Evolutionary conservation across 1,284 basidiomycete species (phyloP).

Genomic region (Hymenochaete sp.): DNA sequence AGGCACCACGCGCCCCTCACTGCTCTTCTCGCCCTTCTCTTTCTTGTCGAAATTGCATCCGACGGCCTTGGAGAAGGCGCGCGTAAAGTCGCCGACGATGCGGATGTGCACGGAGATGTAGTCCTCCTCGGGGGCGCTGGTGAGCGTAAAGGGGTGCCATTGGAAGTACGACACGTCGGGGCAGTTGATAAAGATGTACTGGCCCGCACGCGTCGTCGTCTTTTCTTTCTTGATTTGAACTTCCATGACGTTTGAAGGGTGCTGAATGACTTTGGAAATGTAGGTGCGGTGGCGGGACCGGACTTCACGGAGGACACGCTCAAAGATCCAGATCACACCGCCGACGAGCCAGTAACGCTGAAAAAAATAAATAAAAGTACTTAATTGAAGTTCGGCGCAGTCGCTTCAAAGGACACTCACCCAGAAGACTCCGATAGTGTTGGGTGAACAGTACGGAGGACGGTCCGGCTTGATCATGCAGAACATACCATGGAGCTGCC

Average conservation of each 20-base stretch:
- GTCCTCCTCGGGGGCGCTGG: slow-evolving; percentile 83
- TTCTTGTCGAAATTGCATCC: slow-evolving; percentile 75
- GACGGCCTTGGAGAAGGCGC: slow-evolving; percentile 65
- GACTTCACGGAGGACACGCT: slow-evolving; percentile 82
- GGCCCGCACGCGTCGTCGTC: slow-evolving; percentile 68
- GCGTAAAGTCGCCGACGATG: slow-evolving; percentile 80
- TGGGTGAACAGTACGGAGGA: slow-evolving; percentile 75
- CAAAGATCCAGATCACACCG: slow-evolving; percentile 74
- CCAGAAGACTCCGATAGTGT: slow-evolving; percentile 89
- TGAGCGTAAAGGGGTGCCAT: slow-evolving; percentile 91
- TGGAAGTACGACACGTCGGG: slow-evolving; percentile 88
- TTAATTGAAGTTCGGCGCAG: slow-evolving; percentile 11
- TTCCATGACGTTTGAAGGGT: slow-evolving; percentile 85
- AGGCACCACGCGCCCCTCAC: slow-evolving; percentile 51
- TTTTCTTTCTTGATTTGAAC: slow-evolving; percentile 92
- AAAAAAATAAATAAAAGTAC: slow-evolving; percentile 9
- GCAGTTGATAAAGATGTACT: slow-evolving; percentile 83
- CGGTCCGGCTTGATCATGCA: slow-evolving; percentile 90
- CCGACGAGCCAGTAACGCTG: slow-evolving; percentile 86
- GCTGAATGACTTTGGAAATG: slow-evolving; percentile 88
- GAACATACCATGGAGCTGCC: slow-evolving; percentile 93
- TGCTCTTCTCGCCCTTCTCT: slow-evolving; percentile 27
- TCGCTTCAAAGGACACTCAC: slow-evolving; percentile 39
- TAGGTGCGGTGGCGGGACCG: slow-evolving; percentile 82
- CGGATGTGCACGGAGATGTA: slow-evolving; percentile 88